Evolutionary conservation across 768 basidiomycete genomes (phyloP), one percentile per base, ranked within the genome.

Genomic region (Kwoniella dejecticola): DNA sequence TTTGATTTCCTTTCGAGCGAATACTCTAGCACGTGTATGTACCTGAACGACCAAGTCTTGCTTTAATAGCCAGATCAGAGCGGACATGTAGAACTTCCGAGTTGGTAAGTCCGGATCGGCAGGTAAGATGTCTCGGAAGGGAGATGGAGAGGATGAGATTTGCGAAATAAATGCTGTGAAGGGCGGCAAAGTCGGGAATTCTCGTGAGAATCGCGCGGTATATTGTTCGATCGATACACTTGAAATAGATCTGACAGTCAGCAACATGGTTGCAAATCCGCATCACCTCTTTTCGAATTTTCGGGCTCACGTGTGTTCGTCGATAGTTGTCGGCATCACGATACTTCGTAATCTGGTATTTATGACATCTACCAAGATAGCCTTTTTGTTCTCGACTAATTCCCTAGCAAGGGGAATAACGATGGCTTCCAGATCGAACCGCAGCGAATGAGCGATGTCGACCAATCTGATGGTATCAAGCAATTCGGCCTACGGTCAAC

Each of bases 331-430:
- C 15, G 90, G 84, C 41, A 94, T 82, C 3, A 86, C 96, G 0
- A 91, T 84, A 0, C 90, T 93, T 77, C 89, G 88, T 44, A 97
- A 78, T 45, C 87, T 85, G 3, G 79, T 81, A 70, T 92, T 89
- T 30, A 98, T 85, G 17, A 87, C 84, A 64, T 97, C 93, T 42
- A 96, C 88, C 26, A 98, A 82, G 68, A 91, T 91, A 4, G 91
- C 95, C 71, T 90, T 85, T 54, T 90, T 84, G 79, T 93, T 92
- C 61, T 90, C 87, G 29, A 97, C 89, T 29, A 99, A 83, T 85
- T 92, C 92, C 17, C 91, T 85, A 8, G 95, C 94, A n/a, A 89
- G 86, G 0, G 92, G 90, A 71, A 89, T 90, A 0, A 95, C 83
- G 69, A 95, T 90, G 0, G 63, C 69, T n/a, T 77, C 72, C 17